These are phyloP conservation scores for Rhynchospora breviuscula DNA, from an alignment of 176 grass and related monocot genomes.

Conservation along the genomic window DNA sequence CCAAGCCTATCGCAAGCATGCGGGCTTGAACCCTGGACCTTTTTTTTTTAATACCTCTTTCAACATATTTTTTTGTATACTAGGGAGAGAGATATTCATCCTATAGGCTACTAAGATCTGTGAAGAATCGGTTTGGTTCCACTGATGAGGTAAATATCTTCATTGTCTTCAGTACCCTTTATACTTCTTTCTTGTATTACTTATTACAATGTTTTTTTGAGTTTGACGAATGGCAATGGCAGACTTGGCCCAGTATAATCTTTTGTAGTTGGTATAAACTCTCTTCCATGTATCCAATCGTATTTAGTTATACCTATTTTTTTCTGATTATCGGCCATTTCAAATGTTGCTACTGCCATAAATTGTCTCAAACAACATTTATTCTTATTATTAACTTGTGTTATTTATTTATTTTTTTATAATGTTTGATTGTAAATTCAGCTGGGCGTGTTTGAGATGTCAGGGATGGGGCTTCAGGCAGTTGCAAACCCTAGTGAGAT, in stretches of 20 bases:
- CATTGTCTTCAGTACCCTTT: background rate
- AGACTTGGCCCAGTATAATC: background rate
- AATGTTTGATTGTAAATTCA: conserved; percentile 31
- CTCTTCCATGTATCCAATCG: background rate
- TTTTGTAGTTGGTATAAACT: background rate
- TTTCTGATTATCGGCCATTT: background rate
- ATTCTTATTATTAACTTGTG: background rate
- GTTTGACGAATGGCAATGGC: background rate
- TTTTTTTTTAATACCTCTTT: background rate
- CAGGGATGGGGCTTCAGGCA: conserved; percentile 66
- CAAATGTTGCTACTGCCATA: background rate
- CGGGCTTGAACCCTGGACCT: too few relatives aligned
- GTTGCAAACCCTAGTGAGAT: conserved; percentile 84
- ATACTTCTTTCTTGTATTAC: background rate
- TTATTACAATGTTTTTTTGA: background rate
- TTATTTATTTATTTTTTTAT: conserved; percentile 1
- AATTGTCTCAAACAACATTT: background rate
- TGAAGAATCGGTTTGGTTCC: conserved; percentile 93
- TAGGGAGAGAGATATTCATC: conserved; percentile 84
- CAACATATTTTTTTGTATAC: conserved; percentile 14
- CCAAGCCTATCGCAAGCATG: too few relatives aligned
- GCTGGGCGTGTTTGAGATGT: conserved; percentile 97
- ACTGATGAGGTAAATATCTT: conserved; percentile 63
- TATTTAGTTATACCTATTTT: background rate
- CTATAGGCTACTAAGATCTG: conserved; percentile 69